Conservation (phyloP, 495 filamentous ascomycete genomes). For the Thermothielavioides terrestris region DNA sequence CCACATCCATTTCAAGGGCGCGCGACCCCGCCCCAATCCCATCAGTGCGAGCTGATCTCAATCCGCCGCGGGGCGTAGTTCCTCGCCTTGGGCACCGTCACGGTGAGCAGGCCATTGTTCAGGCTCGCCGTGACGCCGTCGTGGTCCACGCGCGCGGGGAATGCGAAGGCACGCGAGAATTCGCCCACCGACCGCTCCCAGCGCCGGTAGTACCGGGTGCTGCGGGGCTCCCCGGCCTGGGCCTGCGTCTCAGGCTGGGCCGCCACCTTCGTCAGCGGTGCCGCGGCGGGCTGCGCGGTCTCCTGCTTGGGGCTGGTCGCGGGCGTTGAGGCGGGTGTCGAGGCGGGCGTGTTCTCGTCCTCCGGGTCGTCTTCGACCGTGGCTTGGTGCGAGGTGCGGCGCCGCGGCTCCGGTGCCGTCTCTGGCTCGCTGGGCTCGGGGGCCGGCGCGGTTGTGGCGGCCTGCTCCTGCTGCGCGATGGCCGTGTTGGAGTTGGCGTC, state of each 20-base stretch:
- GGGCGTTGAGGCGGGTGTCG: not conserved
- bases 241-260: conserved; percentile 6
- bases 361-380: conserved; percentile 24
- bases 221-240: conserved; percentile 28
- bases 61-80: not conserved
- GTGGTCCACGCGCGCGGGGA: conserved; percentile 66
- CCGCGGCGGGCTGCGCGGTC: conserved; percentile 11
- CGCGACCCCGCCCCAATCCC: not conserved
- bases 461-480: not conserved
- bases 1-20: not conserved
- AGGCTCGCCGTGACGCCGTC: conserved; percentile 63
- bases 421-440: conserved; percentile 19
- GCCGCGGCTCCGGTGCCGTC: conserved; percentile 1
- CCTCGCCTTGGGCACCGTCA: conserved; percentile 63
- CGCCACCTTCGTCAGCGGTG: conserved; percentile 22
- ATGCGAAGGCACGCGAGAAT: conserved; percentile 72
- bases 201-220: no score
- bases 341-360: conserved; percentile 7
- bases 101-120: conserved; percentile 50
- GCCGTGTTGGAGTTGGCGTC: conserved; percentile 17
- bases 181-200: conserved; percentile 71
- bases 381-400: conserved; percentile 34
- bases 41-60: not conserved
- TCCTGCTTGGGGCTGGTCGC: not conserved
- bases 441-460: not conserved